Percentiles rank a stretch among this genome's conserved stretches.
These are phyloP conservation scores for Artemisia argyi DNA, from an alignment of 129 eudicot species.

Conservation along the genomic window DNA sequence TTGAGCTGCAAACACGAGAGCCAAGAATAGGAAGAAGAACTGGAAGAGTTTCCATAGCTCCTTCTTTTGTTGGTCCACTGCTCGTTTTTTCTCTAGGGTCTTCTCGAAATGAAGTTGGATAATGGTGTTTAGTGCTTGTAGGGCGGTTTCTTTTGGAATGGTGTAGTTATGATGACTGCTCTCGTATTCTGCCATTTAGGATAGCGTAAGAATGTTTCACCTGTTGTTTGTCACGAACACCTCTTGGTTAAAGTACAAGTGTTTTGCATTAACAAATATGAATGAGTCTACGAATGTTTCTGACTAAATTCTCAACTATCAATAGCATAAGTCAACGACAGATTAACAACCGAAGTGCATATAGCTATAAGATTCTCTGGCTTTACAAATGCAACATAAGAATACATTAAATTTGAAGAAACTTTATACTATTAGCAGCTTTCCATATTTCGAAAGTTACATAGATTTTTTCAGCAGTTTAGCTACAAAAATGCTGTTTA, in stretches of 20 bases:
- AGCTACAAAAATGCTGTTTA: not conserved
- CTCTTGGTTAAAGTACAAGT: not conserved
- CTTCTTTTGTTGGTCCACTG: slow-evolving; percentile 89
- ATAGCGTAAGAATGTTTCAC: not conserved
- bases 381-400: slow-evolving; percentile 17
- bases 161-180: slow-evolving; percentile 47
- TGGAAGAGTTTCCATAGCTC: slow-evolving; percentile 85
- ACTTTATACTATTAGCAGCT: not conserved
- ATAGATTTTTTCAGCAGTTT: too few relatives aligned
- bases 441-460: not conserved
- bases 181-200: slow-evolving; percentile 79
- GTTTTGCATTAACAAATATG: not conserved
- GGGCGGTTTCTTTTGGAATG: slow-evolving; percentile 72
- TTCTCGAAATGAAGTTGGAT: slow-evolving; percentile 99
- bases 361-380: not conserved
- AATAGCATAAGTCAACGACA: slow-evolving; percentile 17
- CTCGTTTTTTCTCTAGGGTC: slow-evolving; percentile 89
- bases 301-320: not conserved
- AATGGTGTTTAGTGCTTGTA: slow-evolving; percentile 92
- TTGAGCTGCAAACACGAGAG: slow-evolving; percentile 55
- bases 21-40: slow-evolving; percentile 76
- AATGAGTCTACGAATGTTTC: not conserved
- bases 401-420: not conserved
- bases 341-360: slow-evolving; percentile 8
- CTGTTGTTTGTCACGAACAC: slow-evolving; percentile 4